phyloP scores from a whole-genome alignment of 306 rosid species.

The Alnus rubra region DNA sequence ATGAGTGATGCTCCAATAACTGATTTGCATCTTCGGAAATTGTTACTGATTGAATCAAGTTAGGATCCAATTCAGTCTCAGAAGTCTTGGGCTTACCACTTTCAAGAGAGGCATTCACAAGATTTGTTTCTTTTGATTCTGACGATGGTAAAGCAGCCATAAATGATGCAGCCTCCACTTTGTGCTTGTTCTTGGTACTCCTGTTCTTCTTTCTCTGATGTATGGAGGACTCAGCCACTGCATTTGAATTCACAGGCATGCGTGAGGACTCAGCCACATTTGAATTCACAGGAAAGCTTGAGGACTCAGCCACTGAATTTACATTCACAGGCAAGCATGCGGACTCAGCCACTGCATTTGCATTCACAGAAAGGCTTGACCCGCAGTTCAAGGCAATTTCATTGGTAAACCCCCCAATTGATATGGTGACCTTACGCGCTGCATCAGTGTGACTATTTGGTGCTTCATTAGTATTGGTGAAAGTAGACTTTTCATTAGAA shows the following conservation, averaged over 20 bases:
- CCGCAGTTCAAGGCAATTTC: conserved; percentile 37
- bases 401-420: conserved; percentile 39
- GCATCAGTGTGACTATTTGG: conserved; percentile 39
- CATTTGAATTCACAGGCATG: conserved; percentile 37
- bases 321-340: conserved; percentile 21
- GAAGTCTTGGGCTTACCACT: conserved; percentile 50
- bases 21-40: conserved; percentile 48
- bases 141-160: conserved; percentile 33
- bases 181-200: conserved; percentile 67
- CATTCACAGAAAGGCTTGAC: conserved; percentile 33
- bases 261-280: conserved; percentile 15
- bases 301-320: background rate
- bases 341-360: conserved; percentile 43
- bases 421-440: conserved; percentile 28
- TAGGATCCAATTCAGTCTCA: conserved; percentile 50
- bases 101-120: conserved; percentile 43
- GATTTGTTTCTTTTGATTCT: conserved; percentile 45
- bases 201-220: conserved; percentile 65
- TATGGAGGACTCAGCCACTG: conserved; percentile 43
- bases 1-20: conserved; percentile 45
- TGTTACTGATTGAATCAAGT: conserved; percentile 41
- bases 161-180: conserved; percentile 47
- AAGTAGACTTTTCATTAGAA: conserved; percentile 40
- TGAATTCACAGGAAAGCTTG: conserved; percentile 27
- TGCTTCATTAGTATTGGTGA: conserved; percentile 33